Percentiles rank a stretch among this genome's conserved stretches.
Evolutionary conservation across 306 rosid species (phyloP).

Genomic region (Prunus armeniaca): DNA sequence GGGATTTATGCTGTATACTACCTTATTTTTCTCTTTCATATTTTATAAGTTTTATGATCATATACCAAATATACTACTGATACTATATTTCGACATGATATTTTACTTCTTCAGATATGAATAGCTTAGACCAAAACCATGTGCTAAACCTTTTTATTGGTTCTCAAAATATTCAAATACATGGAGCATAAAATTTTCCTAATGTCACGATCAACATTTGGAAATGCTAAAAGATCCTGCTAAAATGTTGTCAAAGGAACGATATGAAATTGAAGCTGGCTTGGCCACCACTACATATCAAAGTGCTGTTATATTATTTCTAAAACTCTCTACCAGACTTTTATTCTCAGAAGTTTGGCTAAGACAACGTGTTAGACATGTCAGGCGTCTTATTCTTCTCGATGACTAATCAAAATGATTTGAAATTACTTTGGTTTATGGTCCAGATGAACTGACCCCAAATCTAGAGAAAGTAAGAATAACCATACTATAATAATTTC

Average conservation of each 20-base stretch:
- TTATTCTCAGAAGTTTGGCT: neutral
- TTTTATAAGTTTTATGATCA: neutral
- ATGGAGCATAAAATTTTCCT: too few relatives aligned
- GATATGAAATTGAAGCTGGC: neutral
- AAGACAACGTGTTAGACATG: neutral
- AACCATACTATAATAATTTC: neutral
- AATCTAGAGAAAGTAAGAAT: neutral
- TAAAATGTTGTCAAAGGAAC: neutral
- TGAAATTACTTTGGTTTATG: neutral
- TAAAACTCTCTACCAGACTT: neutral
- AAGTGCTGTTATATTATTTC: neutral
- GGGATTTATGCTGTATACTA: neutral
- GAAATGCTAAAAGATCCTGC: neutral
- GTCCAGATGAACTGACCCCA: neutral
- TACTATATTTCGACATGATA: neutral
- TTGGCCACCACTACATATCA: neutral
- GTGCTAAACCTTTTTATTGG: neutral
- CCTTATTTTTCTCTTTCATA: neutral
- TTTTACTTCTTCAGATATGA: neutral
- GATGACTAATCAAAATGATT: neutral
- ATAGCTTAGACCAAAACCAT: neutral
- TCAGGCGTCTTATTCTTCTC: neutral
- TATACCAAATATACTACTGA: neutral
- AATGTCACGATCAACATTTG: neutral
- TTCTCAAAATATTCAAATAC: too few relatives aligned